Evolutionary conservation across 805 yeast genomes (phyloP), one percentile per base, ranked within the genome.

Genomic region (Starmerella tilneyi): DNA sequence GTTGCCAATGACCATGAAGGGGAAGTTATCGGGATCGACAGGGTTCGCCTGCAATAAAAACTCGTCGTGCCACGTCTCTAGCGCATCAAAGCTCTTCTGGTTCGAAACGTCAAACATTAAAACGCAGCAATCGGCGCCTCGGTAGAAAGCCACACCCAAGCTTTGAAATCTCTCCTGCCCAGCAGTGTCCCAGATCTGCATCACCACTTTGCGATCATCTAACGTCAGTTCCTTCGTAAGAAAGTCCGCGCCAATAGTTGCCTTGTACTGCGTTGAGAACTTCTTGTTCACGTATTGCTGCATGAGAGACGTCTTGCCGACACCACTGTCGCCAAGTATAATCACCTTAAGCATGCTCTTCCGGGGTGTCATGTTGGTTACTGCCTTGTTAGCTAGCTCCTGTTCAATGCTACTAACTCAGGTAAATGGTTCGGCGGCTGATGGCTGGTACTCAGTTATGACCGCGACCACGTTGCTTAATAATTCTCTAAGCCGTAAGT

Each of bases 81-180:
- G 71, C 57, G 81, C 80, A 62, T 89, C 95, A 65, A 89, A 84
- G 5, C 94, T 83, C 66, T 89, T 88, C 50, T 84, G 81, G 66
- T 92, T 92, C 51, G 95, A 89, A 41, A 92, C 97, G 61, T 89
- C 98, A 62, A 83, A 89, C 55, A 92, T 94, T 49, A 89, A 72
- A 9, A 89, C 96, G 67, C 97, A 92, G 66, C 97, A 92, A 64
- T 92, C 97, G 1, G 97, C 96, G 29, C 97, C 97, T 58, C 98
- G 73, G 64, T 92, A 89, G 63, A 89, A 89, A 0, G 97, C 97
- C 35, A 89, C 96, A 13, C 97, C 97, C 50, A 89, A 70, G 47
- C 94, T 81, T 66, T 92, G 97, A 72, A 89, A 89, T 58, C 98
- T 74, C 65, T 89, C 98, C 69, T 89, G 98, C 29, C 98, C 98